These are phyloP conservation scores for Coemansia sp. DNA, from an alignment of 192 early-diverging fungal genomes.

Conservation along the genomic window DNA sequence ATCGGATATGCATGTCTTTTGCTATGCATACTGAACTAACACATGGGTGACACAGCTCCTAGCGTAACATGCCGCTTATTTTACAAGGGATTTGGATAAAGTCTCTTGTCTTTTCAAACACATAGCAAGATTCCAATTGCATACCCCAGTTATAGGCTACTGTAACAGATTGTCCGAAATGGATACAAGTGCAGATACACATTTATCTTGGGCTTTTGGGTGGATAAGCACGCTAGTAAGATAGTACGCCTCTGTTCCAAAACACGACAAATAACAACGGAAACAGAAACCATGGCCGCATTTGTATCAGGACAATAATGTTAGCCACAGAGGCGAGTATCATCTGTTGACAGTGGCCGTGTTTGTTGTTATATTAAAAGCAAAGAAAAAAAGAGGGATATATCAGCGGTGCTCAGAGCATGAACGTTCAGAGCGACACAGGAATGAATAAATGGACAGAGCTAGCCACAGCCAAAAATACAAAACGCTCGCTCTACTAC, in stretches of 20 bases:
- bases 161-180: conserved; percentile 2
- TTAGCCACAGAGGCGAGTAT: background rate
- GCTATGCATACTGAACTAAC: background rate
- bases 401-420: background rate
- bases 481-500: background rate
- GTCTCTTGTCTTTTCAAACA: background rate
- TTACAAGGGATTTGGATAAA: background rate
- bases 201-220: background rate
- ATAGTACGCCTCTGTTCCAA: background rate
- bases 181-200: background rate
- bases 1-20: background rate
- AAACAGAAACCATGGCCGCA: background rate
- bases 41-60: background rate
- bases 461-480: background rate
- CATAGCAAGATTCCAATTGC: background rate
- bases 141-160: background rate
- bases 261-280: conserved; percentile 1
- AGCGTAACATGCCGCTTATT: background rate
- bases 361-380: background rate
- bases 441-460: background rate
- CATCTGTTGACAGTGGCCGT: background rate
- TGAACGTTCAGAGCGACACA: background rate
- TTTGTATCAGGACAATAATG: background rate
- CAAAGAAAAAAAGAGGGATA: background rate
- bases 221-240: background rate